These are phyloP conservation scores for Sungouiozyma ichnusensis DNA, from an alignment of 805 yeast genomes.

Conservation along the genomic window DNA sequence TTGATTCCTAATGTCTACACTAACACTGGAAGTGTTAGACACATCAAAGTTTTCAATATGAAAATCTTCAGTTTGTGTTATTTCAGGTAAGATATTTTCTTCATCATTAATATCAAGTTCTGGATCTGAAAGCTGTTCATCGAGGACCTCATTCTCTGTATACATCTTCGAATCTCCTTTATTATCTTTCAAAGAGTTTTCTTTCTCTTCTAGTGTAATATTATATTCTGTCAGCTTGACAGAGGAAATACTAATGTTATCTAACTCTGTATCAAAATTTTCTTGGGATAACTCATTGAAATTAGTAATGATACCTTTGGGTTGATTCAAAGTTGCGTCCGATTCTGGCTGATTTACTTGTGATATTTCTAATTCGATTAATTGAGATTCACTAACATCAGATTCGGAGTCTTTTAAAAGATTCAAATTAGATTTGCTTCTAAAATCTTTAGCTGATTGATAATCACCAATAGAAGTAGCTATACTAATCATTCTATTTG, in stretches of 20 bases:
- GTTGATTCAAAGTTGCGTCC: background rate
- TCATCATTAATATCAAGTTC: too few species aligned
- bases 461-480: constrained; percentile 20
- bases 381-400: background rate
- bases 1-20: background rate
- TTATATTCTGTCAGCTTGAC: background rate
- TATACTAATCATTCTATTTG: constrained; percentile 17
- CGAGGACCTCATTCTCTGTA: background rate
- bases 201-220: background rate
- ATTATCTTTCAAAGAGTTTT: background rate
- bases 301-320: background rate
- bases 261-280: background rate
- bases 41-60: constrained; percentile 5
- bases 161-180: background rate
- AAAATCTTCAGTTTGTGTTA: constrained; percentile 7
- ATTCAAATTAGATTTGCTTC: constrained; percentile 1
- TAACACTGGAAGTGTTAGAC: background rate
- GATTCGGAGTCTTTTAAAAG: background rate
- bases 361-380: background rate
- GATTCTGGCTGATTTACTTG: background rate
- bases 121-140: background rate
- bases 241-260: background rate
- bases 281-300: background rate
- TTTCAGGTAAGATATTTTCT: background rate
- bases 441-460: constrained; percentile 16